These are phyloP conservation scores for Aspergillus sp. DNA, from an alignment of 2,329 filamentous ascomycete genomes.

Conservation along the genomic window DNA sequence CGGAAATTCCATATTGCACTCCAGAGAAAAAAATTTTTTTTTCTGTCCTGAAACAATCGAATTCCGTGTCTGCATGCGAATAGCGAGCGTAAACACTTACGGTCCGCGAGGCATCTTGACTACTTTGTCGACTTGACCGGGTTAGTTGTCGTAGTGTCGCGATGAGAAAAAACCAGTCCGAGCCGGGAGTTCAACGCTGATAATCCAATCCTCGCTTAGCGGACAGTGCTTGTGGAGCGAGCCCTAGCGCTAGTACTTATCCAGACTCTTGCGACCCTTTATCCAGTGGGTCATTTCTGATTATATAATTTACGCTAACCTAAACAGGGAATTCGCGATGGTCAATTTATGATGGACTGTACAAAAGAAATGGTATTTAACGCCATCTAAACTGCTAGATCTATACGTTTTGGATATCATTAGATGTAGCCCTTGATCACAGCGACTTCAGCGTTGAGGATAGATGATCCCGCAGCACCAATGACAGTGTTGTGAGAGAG, in stretches of 20 bases:
- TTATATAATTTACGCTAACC: constrained; percentile 4
- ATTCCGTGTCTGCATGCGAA: background rate
- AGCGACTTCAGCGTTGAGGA: constrained; percentile 88
- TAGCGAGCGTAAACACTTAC: constrained; percentile 39
- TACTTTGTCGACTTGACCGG: constrained; percentile 35
- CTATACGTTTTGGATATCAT: constrained; percentile 2
- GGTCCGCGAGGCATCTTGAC: constrained; percentile 52
- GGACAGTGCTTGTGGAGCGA: constrained; percentile 20
- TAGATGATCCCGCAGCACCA: constrained; percentile 90
- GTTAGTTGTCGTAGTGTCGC: constrained; percentile 34
- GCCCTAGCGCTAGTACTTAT: constrained; percentile 26
- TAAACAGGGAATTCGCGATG: constrained; percentile 4
- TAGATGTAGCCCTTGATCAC: constrained; percentile 80
- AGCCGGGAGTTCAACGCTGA: constrained; percentile 13
- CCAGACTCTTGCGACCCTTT: background rate
- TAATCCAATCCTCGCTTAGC: constrained; percentile 28
- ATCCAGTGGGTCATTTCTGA: background rate
- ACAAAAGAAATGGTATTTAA: constrained; percentile 9
- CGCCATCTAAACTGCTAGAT: constrained; percentile 10
- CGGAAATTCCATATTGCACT: background rate
- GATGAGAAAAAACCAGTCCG: constrained; percentile 15
- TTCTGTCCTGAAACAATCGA: constrained; percentile 1
- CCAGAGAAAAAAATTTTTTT: background rate
- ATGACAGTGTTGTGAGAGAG: constrained; percentile 90
- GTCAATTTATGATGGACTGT: background rate